Evolutionary conservation across 2,329 filamentous ascomycete species (phyloP), one percentile per base, ranked within the genome.

Genomic region (Venturia carpophila): DNA sequence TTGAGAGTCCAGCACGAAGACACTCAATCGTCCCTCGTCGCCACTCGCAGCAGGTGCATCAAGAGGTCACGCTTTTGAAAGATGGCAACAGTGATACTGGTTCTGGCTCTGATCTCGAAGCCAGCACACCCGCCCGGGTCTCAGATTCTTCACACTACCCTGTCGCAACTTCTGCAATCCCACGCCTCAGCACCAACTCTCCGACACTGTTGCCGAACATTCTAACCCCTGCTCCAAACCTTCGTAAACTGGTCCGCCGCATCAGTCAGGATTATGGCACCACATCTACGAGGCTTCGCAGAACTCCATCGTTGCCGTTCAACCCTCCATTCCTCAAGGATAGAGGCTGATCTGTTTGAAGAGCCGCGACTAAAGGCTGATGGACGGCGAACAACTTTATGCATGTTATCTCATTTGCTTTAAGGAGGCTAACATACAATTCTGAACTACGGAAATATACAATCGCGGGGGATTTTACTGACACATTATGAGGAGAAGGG

Each of bases 241-340:
- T 58, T 21, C 52, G 30, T 6, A 37, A 2, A 19, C n/a, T 58
- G 17, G 52, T 37, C 13, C 52, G 52, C n/a, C 52, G 52, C 3
- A 37, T 27, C 4, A 58, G 52, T 15, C 52, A 58, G 21, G 52
- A 37, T 17, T 58, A 37, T 15, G 52, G 52, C 17, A 58, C 52
- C 52, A 37, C 19, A 4, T n/a, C 52, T 15, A 27, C 52, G 30
- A 58, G 52, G 19, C 17, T 58, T 15, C 52, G 52, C 27, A 19
- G 52, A 15, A 58, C 52, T n/a, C 52, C 52, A n/a, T 58, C 52
- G 17, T 58, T 58, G 30, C 52, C 52, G 1, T 58, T 58, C 52
- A 37, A 34, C 52, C 52, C 52, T 58, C 52, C 52, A 37, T 58
- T 58, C n/a, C 52, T 58, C 6, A 58, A 58, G 52, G 52, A 58